Percentiles rank a stretch among this genome's conserved stretches.
These are phyloP conservation scores for Kingdonia uniflora DNA, from an alignment of 164 flowering plant species.

Conservation along the genomic window DNA sequence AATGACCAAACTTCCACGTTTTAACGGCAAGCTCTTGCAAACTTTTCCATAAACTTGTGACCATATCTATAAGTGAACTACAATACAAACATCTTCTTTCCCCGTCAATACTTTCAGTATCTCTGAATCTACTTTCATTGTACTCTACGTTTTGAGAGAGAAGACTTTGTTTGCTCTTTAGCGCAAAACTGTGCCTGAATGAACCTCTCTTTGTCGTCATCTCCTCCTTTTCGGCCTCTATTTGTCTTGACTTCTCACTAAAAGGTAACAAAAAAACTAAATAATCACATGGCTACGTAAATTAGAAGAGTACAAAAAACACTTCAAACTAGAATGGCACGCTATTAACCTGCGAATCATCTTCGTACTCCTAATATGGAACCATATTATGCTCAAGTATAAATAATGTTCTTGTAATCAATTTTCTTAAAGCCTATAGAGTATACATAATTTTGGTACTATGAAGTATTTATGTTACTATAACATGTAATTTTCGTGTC, in stretches of 20 bases:
- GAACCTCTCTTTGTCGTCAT: conserved; percentile 16
- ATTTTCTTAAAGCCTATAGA: too few relatives aligned
- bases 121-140: not conserved
- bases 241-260: not conserved
- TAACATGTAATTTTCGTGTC: too few relatives aligned
- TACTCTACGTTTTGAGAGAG: not conserved
- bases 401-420: too few relatives aligned
- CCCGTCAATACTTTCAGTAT: not conserved
- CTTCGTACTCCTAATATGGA: too few relatives aligned
- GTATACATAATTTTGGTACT: too few relatives aligned
- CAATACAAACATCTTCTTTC: not conserved
- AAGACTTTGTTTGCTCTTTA: conserved; percentile 15
- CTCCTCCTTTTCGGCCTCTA: not conserved
- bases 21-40: conserved; percentile 16
- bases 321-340: not conserved
- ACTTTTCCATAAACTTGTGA: not conserved
- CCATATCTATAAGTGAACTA: not conserved
- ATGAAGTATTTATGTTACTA: too few relatives aligned
- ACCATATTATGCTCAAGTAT: too few relatives aligned
- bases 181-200: conserved; percentile 24
- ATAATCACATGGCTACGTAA: not conserved
- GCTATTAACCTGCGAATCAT: too few relatives aligned
- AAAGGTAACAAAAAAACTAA: not conserved
- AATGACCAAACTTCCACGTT: conserved; percentile 41
- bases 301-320: not conserved